Evolutionary conservation across 2,329 filamentous ascomycete species (phyloP).

Genomic region (Dothideomycetes sp.): DNA sequence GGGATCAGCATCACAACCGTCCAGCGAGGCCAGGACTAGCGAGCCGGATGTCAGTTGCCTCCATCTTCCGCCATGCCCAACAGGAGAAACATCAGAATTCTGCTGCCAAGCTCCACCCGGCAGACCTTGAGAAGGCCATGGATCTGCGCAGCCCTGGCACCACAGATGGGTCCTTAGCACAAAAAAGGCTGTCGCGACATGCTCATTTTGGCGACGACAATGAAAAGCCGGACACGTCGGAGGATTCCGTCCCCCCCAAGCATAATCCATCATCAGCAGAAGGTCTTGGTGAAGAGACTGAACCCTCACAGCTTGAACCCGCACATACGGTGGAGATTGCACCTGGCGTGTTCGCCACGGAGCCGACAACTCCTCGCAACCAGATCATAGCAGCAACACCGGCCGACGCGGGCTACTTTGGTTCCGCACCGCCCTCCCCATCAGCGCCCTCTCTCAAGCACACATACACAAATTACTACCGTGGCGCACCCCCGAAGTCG

Average conservation of each 20-base stretch:
- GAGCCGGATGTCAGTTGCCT: constrained; percentile 16
- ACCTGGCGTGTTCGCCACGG: too few relatives aligned
- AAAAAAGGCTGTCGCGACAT: constrained; percentile 16
- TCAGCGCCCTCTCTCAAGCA: constrained; percentile 9
- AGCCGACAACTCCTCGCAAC: too few relatives aligned
- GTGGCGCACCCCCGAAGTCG: constrained; percentile 54
- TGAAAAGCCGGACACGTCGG: constrained; percentile 1
- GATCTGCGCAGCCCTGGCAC: not conserved
- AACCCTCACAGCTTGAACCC: too few relatives aligned
- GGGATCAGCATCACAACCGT: constrained; percentile 16
- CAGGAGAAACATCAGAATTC: constrained; percentile 7
- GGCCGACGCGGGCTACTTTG: not conserved
- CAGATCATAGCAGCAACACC: too few relatives aligned
- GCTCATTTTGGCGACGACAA: constrained; percentile 13
- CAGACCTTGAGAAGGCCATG: constrained; percentile 4
- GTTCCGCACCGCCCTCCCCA: constrained; percentile 1
- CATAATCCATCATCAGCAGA: too few relatives aligned
- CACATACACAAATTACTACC: constrained; percentile 60
- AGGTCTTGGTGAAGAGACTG: too few relatives aligned
- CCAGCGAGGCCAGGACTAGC: constrained; percentile 12
- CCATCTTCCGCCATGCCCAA: constrained; percentile 15
- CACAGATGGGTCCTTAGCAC: not conserved
- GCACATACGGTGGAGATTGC: too few relatives aligned
- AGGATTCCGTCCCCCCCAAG: not conserved
- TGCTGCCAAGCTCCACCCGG: constrained; percentile 1